phyloP scores from a whole-genome alignment of 2,329 filamentous ascomycete species.

The Botrytis galanthina region DNA sequence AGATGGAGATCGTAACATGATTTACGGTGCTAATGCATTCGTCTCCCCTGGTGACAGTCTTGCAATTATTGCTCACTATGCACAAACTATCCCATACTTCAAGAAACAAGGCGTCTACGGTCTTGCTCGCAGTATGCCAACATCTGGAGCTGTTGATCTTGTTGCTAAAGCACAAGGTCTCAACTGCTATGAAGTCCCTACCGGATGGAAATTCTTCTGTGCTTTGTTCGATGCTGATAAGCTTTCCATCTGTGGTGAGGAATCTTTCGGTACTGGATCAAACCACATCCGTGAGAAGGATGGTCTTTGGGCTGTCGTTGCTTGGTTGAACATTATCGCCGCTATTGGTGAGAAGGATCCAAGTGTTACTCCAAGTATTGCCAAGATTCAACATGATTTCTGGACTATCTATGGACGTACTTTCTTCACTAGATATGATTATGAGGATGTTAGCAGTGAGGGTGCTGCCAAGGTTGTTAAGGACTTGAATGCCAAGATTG shows the following conservation, averaged over 20 bases:
- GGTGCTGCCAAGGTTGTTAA: slow-evolving; percentile 88
- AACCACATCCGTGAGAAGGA: slow-evolving; percentile 99
- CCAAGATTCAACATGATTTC: slow-evolving; percentile 95
- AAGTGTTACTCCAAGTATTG: slow-evolving; percentile 82
- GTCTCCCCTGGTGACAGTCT: slow-evolving; percentile 96
- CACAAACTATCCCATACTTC: slow-evolving; percentile 96
- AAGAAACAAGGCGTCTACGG: slow-evolving; percentile 95
- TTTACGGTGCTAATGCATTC: slow-evolving; percentile 94
- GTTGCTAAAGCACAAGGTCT: slow-evolving; percentile 94
- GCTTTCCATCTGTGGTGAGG: slow-evolving; percentile 97
- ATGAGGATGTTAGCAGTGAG: slow-evolving; percentile 89
- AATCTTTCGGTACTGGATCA: slow-evolving; percentile 95
- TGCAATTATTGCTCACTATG: slow-evolving; percentile 97
- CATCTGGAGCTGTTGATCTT: slow-evolving; percentile 89
- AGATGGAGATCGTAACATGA: slow-evolving; percentile 99
- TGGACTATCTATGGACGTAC: slow-evolving; percentile 95
- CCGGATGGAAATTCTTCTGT: slow-evolving; percentile 99
- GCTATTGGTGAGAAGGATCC: slow-evolving; percentile 82
- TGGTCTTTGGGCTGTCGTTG: slow-evolving; percentile 93
- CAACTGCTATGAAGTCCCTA: slow-evolving; percentile 92
- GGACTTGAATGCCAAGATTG: slow-evolving; percentile 75
- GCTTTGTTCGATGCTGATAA: slow-evolving; percentile 91
- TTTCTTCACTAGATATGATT: slow-evolving; percentile 99
- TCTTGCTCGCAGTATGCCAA: slow-evolving; percentile 95
- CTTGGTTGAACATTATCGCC: slow-evolving; percentile 98